phyloP scores from a whole-genome alignment of 345 rosid species.

The Citrus mangshanensis region DNA sequence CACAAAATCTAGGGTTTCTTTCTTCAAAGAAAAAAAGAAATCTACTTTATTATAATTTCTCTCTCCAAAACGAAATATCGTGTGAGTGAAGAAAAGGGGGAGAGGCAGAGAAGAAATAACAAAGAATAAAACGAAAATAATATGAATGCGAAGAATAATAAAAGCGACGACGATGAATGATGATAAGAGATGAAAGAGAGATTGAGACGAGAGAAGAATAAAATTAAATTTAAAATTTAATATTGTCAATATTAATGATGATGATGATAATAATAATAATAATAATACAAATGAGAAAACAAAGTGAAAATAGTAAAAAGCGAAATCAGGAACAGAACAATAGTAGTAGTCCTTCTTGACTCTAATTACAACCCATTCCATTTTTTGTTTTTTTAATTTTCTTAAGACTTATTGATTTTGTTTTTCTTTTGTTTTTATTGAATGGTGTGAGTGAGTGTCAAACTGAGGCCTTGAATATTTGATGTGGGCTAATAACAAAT shows the following conservation, averaged over 20 bases:
- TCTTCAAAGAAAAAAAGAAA: slow-evolving; percentile 19
- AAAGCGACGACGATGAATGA: slow-evolving; percentile 2
- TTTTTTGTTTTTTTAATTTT: slow-evolving; percentile 11
- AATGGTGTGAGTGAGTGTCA: slow-evolving; percentile 8
- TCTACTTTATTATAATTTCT: background rate
- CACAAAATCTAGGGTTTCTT: slow-evolving; percentile 26
- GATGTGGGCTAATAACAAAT: background rate
- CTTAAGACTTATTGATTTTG: background rate
- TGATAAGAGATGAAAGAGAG: background rate
- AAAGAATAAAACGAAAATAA: slow-evolving; percentile 8
- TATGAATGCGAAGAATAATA: slow-evolving; percentile 1
- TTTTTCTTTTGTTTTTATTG: slow-evolving; percentile 17
- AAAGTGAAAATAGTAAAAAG: slow-evolving; percentile 29
- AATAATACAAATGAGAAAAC: slow-evolving; percentile 11
- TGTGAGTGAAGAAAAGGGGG: slow-evolving; percentile 31
- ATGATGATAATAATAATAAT: background rate
- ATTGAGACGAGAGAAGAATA: slow-evolving; percentile 14
- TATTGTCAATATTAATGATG: background rate
- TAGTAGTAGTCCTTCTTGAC: slow-evolving; percentile 19
- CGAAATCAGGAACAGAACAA: slow-evolving; percentile 31
- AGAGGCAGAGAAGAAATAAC: slow-evolving; percentile 13
- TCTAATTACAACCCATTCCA: slow-evolving; percentile 29
- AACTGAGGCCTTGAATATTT: background rate
- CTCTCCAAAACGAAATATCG: slow-evolving; percentile 30
- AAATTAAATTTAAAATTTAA: background rate